Evolutionary conservation across 2,329 filamentous ascomycete genomes (phyloP), one percentile per base, ranked within the genome.

Genomic region (Thelonectria rubi): DNA sequence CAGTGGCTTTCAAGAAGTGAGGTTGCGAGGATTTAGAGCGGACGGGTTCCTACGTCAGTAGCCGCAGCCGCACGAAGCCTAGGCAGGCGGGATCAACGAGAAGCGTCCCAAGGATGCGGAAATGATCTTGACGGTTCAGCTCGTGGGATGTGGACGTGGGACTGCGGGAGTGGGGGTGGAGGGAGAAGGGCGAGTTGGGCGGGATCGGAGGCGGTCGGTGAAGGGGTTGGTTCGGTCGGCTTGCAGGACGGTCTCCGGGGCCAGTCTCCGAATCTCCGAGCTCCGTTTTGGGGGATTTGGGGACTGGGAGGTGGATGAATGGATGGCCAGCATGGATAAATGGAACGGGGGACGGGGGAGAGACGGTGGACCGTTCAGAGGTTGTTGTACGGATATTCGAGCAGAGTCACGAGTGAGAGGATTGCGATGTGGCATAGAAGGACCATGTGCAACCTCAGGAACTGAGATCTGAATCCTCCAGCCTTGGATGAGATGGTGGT

Each of bases 231-330:
- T 47, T 58, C 54, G 54, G 43, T 56, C 53, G 40, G 48, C 40
- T 37, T 39, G 45, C 45, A 40, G 37, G 26, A 30, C 21, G 34
- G 32, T 43, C 53, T 60, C 61, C 47, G 55, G 54, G 62, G 49
- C n/a, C 65, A 65, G 63, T 51, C 68, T 70, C 68, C 68, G 68
- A 70, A 65, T 42, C 65, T 70, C 68, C 68, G 68, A 69, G 65
- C 56, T 21, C 46, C 24, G 46, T 40, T 10, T n/a, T 37, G 39
- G 8, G 7, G 26, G 26, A 3, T 14, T 12, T 21, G 42, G 51
- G 42, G 51, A 37, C 45, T 39, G 45, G 39, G 37, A 30, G 32
- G 47, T 43, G 54, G 24, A 32, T 30, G 56, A 49, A 45, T 12
- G 24, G 37, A 30, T 18, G 50, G 34, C 15, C 17, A 26, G 37